phyloP scores from a whole-genome alignment of 805 yeast genomes.

The Priceomyces carsonii region DNA sequence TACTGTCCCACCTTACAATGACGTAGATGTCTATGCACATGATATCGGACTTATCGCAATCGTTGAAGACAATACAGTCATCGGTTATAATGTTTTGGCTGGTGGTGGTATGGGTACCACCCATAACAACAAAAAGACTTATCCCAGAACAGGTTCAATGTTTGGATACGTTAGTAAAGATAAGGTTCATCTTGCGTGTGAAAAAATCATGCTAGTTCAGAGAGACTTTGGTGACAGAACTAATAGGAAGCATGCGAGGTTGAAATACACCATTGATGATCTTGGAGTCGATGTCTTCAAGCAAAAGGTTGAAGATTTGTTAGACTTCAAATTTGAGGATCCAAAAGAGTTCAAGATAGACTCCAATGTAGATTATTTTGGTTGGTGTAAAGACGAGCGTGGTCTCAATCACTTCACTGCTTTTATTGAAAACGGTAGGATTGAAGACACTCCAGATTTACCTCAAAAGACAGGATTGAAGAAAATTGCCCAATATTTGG shows the following conservation, averaged over 20 bases:
- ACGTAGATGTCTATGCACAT: slow-evolving; percentile 94
- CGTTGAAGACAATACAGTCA: slow-evolving; percentile 62
- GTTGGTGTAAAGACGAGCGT: slow-evolving; percentile 87
- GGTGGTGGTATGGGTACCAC: slow-evolving; percentile 99
- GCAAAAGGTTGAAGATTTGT: slow-evolving; percentile 75
- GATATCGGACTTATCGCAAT: slow-evolving; percentile 93
- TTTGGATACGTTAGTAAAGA: slow-evolving; percentile 75
- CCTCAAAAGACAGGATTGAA: slow-evolving; percentile 88
- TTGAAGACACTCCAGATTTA: slow-evolving; percentile 86
- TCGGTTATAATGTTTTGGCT: slow-evolving; percentile 84
- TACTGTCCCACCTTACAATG: slow-evolving; percentile 94
- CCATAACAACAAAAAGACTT: slow-evolving; percentile 94
- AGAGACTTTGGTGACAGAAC: slow-evolving; percentile 93
- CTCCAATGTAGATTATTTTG: slow-evolving; percentile 87
- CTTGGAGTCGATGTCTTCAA: slow-evolving; percentile 86
- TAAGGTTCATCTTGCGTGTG: slow-evolving; percentile 76
- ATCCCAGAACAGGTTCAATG: slow-evolving; percentile 90
- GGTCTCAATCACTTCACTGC: slow-evolving; percentile 90
- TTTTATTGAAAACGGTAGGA: slow-evolving; percentile 94
- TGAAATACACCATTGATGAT: slow-evolving; percentile 94
- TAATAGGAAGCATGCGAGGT: slow-evolving; percentile 96
- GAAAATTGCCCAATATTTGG: slow-evolving; percentile 72
- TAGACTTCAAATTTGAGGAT: slow-evolving; percentile 74
- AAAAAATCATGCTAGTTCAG: slow-evolving; percentile 90
- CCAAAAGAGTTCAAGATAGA: slow-evolving; percentile 74